Conservation (phyloP, 2,329 filamentous ascomycete species). For the Pseudocercospora crystallina region DNA sequence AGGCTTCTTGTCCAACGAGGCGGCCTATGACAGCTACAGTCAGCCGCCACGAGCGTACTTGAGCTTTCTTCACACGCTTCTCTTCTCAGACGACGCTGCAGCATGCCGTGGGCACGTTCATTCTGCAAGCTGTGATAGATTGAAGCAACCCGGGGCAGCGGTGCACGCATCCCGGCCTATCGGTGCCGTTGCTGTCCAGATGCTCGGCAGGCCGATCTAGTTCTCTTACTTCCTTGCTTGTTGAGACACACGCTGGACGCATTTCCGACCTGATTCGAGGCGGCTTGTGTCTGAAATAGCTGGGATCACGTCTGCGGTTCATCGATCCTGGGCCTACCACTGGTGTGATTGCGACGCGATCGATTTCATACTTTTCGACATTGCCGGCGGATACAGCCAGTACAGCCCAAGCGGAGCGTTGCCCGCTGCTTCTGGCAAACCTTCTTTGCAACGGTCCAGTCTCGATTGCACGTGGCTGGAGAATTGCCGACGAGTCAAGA, state of each 20-base stretch:
- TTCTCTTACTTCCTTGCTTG: slow-evolving; percentile 3
- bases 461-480: slow-evolving; percentile 1
- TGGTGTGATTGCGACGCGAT: no score
- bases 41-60: not conserved
- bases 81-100: not conserved
- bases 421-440: no score
- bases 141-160: not conserved
- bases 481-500: not conserved
- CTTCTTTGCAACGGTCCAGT: no score
- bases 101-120: not conserved
- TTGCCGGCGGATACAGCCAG: no score
- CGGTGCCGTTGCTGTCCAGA: slow-evolving; percentile 1
- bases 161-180: slow-evolving; percentile 1
- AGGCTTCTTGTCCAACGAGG: not conserved
- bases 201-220: not conserved
- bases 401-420: no score
- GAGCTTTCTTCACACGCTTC: not conserved
- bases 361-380: no score
- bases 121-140: slow-evolving; percentile 5
- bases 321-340: no score
- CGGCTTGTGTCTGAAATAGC: no score
- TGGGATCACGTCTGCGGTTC: no score
- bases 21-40: slow-evolving; percentile 1
- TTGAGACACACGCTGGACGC: slow-evolving; percentile 4
- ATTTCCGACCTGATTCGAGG: not conserved